Base-by-base conservation (phyloP, 768 basidiomycete genomes). In the Roridomyces roridus region DNA sequence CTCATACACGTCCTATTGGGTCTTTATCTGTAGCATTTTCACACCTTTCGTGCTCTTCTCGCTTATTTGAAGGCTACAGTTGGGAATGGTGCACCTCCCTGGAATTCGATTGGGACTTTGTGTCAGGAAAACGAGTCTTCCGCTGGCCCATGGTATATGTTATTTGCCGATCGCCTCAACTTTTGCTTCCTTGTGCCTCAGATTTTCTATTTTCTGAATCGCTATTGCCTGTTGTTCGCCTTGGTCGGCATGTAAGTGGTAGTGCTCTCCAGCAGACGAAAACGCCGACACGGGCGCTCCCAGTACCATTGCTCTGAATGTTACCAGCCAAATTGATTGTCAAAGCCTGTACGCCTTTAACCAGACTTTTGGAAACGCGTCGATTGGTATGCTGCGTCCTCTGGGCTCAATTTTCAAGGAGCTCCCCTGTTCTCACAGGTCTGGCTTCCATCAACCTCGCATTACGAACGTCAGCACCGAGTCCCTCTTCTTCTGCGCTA, bases 381-480 rank as follows among this genome's bases (percentile, higher is more conserved):
- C 87, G 18, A 82, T 89, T 39, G 88, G 88, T 55, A 26, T 6
- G n/a, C n/a, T n/a, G n/a, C n/a, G 55, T 43, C 4, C 8, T 25
- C 23, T 29, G n/a, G 21, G 21, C 15, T 10, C 5, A 2, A 5
- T 3, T 1, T 17, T 28, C 26, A n/a, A n/a, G n/a, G 28, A 2
- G 3, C 18, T 24, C 6, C 9, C 14, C 51, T 62, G 31, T 57
- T 34, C 15, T 46, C 17, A 7, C 49, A 62, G 61, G 61, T 23
- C 74, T 89, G 4, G 87, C 88, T 11, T 88, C 86, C 67, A 82
- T 90, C 55, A 90, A 89, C 65, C 77, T 90, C 10, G 85, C 85
- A 2, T 71, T 89, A 35, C 74, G 87, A 69, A 89, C 88, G 87
- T 88, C 67, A 61, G 84, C 26, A 20, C 31, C 41, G 24, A 29